Percentiles rank a stretch among this genome's conserved stretches.
phyloP scores from a whole-genome alignment of 2,329 filamentous ascomycete genomes.

The Ascochyta koolunga region DNA sequence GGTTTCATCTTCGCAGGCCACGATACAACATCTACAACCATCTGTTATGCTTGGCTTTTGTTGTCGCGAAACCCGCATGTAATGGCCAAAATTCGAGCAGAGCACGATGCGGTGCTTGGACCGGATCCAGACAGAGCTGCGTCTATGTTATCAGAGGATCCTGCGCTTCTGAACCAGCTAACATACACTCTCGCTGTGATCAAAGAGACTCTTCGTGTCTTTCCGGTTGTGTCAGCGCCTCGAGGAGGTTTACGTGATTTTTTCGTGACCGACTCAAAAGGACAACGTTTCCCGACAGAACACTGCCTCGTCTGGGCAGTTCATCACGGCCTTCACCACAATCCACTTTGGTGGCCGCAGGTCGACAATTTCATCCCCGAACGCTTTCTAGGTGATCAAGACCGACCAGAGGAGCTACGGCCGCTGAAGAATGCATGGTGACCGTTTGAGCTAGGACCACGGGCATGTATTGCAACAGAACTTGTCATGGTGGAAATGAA shows the following conservation, averaged over 20 bases:
- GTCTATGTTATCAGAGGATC: background rate
- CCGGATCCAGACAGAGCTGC: constrained; percentile 4
- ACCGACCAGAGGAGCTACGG: background rate
- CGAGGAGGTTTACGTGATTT: constrained; percentile 20
- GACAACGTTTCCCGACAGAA: constrained; percentile 26
- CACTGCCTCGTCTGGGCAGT: constrained; percentile 19
- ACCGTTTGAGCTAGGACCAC: constrained; percentile 49
- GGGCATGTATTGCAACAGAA: constrained; percentile 28
- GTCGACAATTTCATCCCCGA: constrained; percentile 34
- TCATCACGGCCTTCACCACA: constrained; percentile 19
- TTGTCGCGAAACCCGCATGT: constrained; percentile 30
- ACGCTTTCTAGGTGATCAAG: constrained; percentile 21
- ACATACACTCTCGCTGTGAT: constrained; percentile 42
- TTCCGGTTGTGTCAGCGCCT: constrained; percentile 40
- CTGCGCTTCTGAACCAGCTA: constrained; percentile 38
- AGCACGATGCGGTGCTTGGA: constrained; percentile 39
- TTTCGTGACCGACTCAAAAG: constrained; percentile 25
- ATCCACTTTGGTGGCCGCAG: constrained; percentile 22
- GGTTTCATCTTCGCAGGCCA: constrained; percentile 43
- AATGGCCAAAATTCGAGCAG: constrained; percentile 30
- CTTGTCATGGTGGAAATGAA: constrained; percentile 24
- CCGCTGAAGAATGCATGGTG: constrained; percentile 28
- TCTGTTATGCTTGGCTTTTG: constrained; percentile 31
- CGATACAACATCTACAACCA: constrained; percentile 36
- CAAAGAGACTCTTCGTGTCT: constrained; percentile 45